Base-by-base conservation (phyloP, 2,329 filamentous ascomycete species). In the Tolypocladium tropicale region DNA sequence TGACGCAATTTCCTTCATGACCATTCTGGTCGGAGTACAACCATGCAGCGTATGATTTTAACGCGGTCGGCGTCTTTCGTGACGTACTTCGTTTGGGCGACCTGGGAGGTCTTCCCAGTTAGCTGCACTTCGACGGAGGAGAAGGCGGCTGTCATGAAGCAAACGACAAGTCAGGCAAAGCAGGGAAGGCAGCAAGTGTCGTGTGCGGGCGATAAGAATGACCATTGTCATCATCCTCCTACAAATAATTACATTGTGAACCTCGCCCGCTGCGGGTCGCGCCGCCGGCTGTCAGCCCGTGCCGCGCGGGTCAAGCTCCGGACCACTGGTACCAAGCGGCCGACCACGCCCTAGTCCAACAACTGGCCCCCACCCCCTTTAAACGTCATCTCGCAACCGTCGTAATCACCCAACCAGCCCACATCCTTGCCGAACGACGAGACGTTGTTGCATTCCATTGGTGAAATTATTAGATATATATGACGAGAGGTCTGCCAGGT, bases 1-100 rank as follows among this genome's bases (percentile, higher is more conserved):
- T 50, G n/a, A n/a, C 28, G 9, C 10, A 28, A 33, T 50, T 50
- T 18, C 32, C 32, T 18, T 50, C 6, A 32, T 6, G 16, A 50
- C 7, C 10, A 12, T 33, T 7, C 10, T 10, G 33, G 28, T 33
- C 10, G 6, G 18, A 11, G 7, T 48, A 32, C 43, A 23, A 28
- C 9, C 12, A 4, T 28, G 34, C 28, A 76, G 74, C 73, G 33
- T 77, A 80, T 57, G 74, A 74, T 33, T 75, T 69, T 56, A 69
- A 66, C 14, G 75, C 76, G 16, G 63, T 65, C 14, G 80, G 80
- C 53, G 76, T 80, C 55, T 82, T 80, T 62, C 71, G 66, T 34
- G 80, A 83, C 63, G 76, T 72, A 0, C 64, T 83, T 52, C 64
- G 64, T 32, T 60, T 83, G n/a, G 78, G 74, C 43, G 67, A 68